A percentile compares a stretch with the other conserved stretches of the same genome.
Conservation (phyloP, 1,284 basidiomycete species). For the Leccinum subatratum region DNA sequence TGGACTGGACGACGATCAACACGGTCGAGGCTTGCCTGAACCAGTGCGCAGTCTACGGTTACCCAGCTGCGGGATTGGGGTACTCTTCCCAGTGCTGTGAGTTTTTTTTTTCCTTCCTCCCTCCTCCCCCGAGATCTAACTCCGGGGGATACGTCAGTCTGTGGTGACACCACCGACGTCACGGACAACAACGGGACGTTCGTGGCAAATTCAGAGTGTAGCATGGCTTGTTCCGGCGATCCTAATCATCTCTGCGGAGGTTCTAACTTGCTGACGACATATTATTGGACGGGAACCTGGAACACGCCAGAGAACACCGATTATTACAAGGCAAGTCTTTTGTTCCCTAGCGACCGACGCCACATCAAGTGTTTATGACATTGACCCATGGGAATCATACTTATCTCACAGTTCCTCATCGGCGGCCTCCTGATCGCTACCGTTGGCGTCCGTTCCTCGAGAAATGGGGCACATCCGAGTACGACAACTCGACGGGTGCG, state of each 20-base stretch:
- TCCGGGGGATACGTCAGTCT: conserved; percentile 41
- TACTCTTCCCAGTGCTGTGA: conserved; percentile 61
- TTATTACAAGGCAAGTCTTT: conserved; percentile 52
- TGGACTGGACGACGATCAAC: conserved; percentile 57
- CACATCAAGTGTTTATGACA: background rate
- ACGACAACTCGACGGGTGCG: conserved; percentile 65
- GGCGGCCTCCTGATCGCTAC: conserved; percentile 65
- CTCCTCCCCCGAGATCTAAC: background rate
- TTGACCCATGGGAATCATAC: background rate
- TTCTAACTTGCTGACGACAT: conserved; percentile 45
- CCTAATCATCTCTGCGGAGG: conserved; percentile 64
- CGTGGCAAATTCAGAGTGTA: conserved; percentile 50
- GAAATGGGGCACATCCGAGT: conserved; percentile 53
- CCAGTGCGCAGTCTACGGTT: conserved; percentile 64
- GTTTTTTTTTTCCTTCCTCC: conserved; percentile 22
- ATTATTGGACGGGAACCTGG: conserved; percentile 63
- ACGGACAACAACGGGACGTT: conserved; percentile 38
- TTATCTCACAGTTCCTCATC: conserved; percentile 49
- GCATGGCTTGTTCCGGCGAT: conserved; percentile 61
- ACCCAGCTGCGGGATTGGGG: conserved; percentile 60
- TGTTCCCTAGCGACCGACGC: background rate
- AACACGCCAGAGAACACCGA: conserved; percentile 59
- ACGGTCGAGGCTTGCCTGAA: conserved; percentile 56
- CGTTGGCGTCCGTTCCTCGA: conserved; percentile 69
- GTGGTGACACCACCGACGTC: conserved; percentile 61